Conservation (phyloP, 179 eudicot genomes). For the Beta lomatogona region DNA sequence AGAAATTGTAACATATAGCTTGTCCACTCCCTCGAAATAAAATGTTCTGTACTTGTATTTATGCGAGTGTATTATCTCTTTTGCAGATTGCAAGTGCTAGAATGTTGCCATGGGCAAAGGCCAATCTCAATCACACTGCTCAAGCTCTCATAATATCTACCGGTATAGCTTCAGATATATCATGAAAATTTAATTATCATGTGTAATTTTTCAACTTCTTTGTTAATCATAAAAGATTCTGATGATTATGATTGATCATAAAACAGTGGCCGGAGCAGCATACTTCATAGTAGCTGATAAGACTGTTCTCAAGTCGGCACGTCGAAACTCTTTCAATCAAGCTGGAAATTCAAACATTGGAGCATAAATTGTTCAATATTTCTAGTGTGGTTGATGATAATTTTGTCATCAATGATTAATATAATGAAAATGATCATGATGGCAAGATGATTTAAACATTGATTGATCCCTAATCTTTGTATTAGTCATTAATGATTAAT, state of each 20-base stretch:
- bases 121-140: slow-evolving; percentile 81
- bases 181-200: background rate
- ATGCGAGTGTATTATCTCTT: background rate
- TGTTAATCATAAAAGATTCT: background rate
- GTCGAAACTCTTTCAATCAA: slow-evolving; percentile 68
- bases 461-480: too few relatives aligned
- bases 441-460: background rate
- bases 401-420: background rate
- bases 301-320: slow-evolving; percentile 74
- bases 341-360: slow-evolving; percentile 10
- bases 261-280: slow-evolving; percentile 80
- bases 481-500: too few relatives aligned
- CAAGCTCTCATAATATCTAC: slow-evolving; percentile 90
- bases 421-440: background rate
- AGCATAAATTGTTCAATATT: slow-evolving; percentile 12
- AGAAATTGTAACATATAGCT: too few relatives aligned
- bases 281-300: slow-evolving; percentile 91
- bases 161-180: slow-evolving; percentile 35
- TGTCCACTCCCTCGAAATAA: too few relatives aligned
- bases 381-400: background rate
- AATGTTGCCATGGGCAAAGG: slow-evolving; percentile 91
- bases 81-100: slow-evolving; percentile 77
- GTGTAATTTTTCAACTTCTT: background rate
- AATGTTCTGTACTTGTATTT: too few relatives aligned
- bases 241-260: background rate